Evolutionary conservation across 1,139 yeast genomes (phyloP), one percentile per base, ranked within the genome.

Genomic region (Candida albicans): DNA sequence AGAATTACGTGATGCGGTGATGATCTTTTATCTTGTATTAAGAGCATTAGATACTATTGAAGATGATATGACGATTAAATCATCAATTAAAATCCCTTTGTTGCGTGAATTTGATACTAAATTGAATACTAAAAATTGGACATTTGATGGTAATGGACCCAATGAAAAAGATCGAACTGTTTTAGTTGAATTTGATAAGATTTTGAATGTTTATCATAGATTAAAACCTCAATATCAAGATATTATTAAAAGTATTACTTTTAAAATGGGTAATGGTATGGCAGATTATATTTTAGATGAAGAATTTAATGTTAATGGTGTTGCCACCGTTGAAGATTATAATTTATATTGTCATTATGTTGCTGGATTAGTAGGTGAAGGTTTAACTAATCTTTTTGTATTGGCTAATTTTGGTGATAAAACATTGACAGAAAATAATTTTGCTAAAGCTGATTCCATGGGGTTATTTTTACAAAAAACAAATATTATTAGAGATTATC

Each of bases 301-400:
- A 44, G 77, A 82, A 48, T 88, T 87, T 67, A 88, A 89, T 62
- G 64, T 79, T 55, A 81, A 81, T 49, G 98, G 98, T 3, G 84
- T 93, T 36, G 73, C 72, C 40, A 87, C 96, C 2, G 65, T 87
- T 38, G 73, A 78, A 50, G 99, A 90, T 59, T 95, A 86, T 61
- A 93, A 95, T 61, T 73, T 84, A 51, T 93, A 93, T 71, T 93
- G 99, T 65, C 95, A 91, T 66, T 89, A 91, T 59, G 99, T 93
- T 46, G 99, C 99, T 0, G 99, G 99, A 2, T 74, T 95, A 44
- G 98, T 93, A 35, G 99, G 99, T 43, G 96, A 90, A 59, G 99
- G 99, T 1, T 73, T 90, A 53, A 90, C 98, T 9, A 79, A 85
- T 50, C 72, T 95, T 67, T 81, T 90, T 59, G 83, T 83, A 18